phyloP scores from a whole-genome alignment of 176 grass and related monocot species.

The Carex parvula region DNA sequence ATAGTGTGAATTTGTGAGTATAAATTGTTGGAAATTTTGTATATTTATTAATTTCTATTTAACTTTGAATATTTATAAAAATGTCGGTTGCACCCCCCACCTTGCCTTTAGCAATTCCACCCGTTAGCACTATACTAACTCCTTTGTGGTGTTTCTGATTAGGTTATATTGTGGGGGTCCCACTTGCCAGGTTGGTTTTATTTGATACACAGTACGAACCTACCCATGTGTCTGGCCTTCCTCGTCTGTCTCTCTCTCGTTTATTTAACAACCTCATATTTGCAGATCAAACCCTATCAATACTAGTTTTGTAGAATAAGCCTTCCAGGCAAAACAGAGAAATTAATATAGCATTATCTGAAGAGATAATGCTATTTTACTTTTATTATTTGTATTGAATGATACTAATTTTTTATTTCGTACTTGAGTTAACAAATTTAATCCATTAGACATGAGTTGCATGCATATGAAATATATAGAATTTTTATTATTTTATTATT shows the following conservation, averaged over 20 bases:
- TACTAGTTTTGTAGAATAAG: neutral
- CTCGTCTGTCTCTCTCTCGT: neutral
- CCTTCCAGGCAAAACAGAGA: neutral
- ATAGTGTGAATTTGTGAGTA: too few relatives aligned
- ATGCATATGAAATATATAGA: too few relatives aligned
- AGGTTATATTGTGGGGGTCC: constrained; percentile 1
- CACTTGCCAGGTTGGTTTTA: constrained; percentile 23
- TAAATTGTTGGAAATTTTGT: too few relatives aligned
- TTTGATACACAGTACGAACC: constrained; percentile 19
- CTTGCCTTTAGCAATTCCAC: neutral
- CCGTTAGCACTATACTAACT: constrained; percentile 19
- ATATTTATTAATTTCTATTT: too few relatives aligned
- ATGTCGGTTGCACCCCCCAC: neutral
- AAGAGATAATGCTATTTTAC: neutral
- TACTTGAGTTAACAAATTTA: too few relatives aligned
- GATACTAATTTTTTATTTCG: too few relatives aligned
- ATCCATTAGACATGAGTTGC: neutral
- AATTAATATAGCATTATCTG: neutral
- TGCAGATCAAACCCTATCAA: neutral
- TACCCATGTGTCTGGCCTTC: neutral
- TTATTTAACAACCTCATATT: neutral
- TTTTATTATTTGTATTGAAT: neutral
- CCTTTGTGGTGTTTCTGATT: neutral
- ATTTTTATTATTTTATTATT: neutral
- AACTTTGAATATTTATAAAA: too few relatives aligned